These are phyloP conservation scores for Trypanosoma brucei DNA, from an alignment of 208 protist genomes.

Conservation along the genomic window DNA sequence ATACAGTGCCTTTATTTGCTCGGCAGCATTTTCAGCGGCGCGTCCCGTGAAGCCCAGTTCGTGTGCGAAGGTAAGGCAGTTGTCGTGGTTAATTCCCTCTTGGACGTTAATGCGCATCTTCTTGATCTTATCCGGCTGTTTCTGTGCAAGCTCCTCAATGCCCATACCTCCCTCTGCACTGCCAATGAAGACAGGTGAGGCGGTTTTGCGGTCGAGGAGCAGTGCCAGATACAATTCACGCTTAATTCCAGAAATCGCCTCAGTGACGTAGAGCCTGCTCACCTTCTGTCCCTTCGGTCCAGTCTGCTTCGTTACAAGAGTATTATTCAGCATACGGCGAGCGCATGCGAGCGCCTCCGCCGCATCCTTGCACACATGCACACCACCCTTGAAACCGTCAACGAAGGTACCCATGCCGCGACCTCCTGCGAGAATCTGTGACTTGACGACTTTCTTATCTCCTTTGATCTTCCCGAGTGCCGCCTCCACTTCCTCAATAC, in stretches of 20 bases:
- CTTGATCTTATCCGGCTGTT: constrained; percentile 94
- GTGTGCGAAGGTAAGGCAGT: constrained; percentile 74
- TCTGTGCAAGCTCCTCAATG: constrained; percentile 97
- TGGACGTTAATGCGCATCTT: constrained; percentile 91
- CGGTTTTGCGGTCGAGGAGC: constrained; percentile 93
- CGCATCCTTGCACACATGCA: constrained; percentile 84
- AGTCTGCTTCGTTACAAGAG: constrained; percentile 99
- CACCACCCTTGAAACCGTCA: constrained; percentile 94
- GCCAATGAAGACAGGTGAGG: constrained; percentile 91
- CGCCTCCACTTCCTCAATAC: constrained; percentile 85
- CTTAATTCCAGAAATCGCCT: constrained; percentile 88
- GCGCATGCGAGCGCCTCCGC: constrained; percentile 86
- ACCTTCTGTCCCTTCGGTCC: constrained; percentile 91
- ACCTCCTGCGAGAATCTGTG: constrained; percentile 98
- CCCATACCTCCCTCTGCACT: constrained; percentile 96
- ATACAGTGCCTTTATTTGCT: constrained; percentile 96
- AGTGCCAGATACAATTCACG: constrained; percentile 98
- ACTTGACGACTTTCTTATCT: constrained; percentile 96
- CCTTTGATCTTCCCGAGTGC: constrained; percentile 85
- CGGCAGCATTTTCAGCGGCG: constrained; percentile 70
- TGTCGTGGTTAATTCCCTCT: constrained; percentile 88
- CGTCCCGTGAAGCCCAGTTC: constrained; percentile 90
- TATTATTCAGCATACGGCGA: constrained; percentile 96
- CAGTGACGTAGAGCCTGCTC: constrained; percentile 87
- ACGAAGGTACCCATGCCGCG: constrained; percentile 97